phyloP scores from a whole-genome alignment of 2,329 filamentous ascomycete genomes.

The Fusarium temperatum region DNA sequence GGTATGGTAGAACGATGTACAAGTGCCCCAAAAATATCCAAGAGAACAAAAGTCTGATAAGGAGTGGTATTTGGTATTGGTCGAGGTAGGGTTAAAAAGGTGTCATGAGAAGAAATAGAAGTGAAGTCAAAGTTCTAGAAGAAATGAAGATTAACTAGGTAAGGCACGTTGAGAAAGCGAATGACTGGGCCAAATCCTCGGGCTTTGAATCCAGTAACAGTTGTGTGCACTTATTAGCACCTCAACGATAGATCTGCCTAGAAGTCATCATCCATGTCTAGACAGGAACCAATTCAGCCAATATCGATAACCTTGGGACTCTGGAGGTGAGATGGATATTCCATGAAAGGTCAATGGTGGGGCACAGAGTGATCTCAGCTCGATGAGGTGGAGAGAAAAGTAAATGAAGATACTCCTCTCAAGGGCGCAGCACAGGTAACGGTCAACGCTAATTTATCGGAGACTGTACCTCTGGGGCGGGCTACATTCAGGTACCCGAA shows the following conservation, averaged over 20 bases:
- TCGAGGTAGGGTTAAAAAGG: constrained; percentile 12
- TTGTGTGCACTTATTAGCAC: background rate
- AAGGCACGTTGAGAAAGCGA: background rate
- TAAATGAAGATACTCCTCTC: constrained; percentile 29
- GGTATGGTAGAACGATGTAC: constrained; percentile 1
- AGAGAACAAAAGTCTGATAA: constrained; percentile 9
- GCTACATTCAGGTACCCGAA: constrained; percentile 21
- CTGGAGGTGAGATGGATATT: background rate
- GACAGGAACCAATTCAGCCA: constrained; percentile 7
- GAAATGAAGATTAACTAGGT: background rate
- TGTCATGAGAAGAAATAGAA: constrained; percentile 9
- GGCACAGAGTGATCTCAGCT: constrained; percentile 30
- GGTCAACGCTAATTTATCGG: constrained; percentile 9
- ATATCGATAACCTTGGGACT: constrained; percentile 15
- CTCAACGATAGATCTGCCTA: constrained; percentile 13
- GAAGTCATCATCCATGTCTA: constrained; percentile 7
- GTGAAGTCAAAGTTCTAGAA: background rate
- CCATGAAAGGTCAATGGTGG: constrained; percentile 18
- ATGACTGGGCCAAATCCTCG: background rate
- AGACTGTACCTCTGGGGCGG: constrained; percentile 7
- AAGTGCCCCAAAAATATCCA: constrained; percentile 11
- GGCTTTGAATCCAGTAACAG: background rate
- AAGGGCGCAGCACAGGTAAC: constrained; percentile 7
- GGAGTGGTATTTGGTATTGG: constrained; percentile 6
- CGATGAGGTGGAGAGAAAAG: constrained; percentile 24